phyloP scores from a whole-genome alignment of 73 alveolate species.

The Halteria grandinella region DNA sequence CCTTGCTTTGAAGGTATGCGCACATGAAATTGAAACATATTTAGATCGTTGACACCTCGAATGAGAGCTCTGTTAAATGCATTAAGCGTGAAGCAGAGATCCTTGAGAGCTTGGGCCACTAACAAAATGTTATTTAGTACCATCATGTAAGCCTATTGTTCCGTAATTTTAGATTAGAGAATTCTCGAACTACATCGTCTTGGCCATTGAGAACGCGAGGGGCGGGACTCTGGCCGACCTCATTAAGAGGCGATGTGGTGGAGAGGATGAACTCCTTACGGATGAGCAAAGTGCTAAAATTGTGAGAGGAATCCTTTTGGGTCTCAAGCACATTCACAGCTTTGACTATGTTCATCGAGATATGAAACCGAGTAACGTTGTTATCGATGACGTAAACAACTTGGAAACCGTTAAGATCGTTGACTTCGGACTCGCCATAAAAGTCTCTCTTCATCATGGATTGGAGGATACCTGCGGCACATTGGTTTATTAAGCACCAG shows the following conservation, averaged over 20 bases:
- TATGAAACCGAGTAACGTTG: constrained; percentile 68
- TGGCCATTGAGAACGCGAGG: constrained; percentile 53
- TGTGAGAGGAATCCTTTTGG: constrained; percentile 52
- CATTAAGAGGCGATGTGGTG: constrained; percentile 23
- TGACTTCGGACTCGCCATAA: constrained; percentile 68
- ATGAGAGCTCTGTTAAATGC: constrained; percentile 27
- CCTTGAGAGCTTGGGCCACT: neutral
- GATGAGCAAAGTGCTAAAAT: constrained; percentile 51
- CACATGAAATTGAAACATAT: neutral
- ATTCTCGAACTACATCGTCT: constrained; percentile 40
- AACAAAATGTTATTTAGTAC: constrained; percentile 35
- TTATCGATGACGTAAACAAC: constrained; percentile 34
- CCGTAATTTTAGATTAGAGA: constrained; percentile 52
- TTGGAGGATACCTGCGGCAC: constrained; percentile 70
- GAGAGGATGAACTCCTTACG: neutral
- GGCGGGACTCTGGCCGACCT: constrained; percentile 66
- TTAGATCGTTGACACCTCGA: constrained; percentile 46
- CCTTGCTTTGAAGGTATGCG: constrained; percentile 62
- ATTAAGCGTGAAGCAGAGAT: constrained; percentile 51
- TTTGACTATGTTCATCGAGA: constrained; percentile 67
- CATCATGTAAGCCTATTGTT: constrained; percentile 24
- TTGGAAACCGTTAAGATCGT: constrained; percentile 48
- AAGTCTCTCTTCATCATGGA: constrained; percentile 16
- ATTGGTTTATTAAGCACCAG: constrained; percentile 71
- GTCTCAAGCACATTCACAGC: constrained; percentile 56